These are phyloP conservation scores for Psilocybe azurescens DNA, from an alignment of 768 basidiomycete species.

Conservation along the genomic window DNA sequence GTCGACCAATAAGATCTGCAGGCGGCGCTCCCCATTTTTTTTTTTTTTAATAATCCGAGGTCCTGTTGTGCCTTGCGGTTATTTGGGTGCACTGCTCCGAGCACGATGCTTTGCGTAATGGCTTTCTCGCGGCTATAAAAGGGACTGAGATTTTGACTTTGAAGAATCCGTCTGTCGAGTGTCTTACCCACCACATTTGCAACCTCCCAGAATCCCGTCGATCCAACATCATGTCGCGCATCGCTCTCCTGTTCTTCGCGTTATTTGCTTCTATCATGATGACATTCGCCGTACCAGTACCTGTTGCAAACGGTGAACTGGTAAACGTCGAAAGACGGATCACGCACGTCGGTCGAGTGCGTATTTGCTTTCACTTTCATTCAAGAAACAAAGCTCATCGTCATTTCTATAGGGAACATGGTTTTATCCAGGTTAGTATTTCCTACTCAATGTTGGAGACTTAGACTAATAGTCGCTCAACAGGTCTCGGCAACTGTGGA, in stretches of 20 bases:
- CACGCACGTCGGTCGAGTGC: conserved; percentile 61
- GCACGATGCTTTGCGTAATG: conserved; percentile 29
- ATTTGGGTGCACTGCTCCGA: conserved; percentile 14
- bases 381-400: conserved; percentile 11
- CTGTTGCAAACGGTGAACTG: conserved; percentile 35
- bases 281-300: conserved; percentile 51
- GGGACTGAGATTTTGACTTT: conserved; percentile 13
- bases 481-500: conserved; percentile 69
- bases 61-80: conserved; percentile 13
- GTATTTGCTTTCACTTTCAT: conserved; percentile 26
- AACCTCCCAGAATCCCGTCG: conserved; percentile 10
- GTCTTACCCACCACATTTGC: conserved; percentile 6
- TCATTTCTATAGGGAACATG: conserved; percentile 61
- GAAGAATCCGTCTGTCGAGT: conserved; percentile 15
- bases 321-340: conserved; percentile 52
- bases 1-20: conserved; percentile 15
- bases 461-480: conserved; percentile 6
- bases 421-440: conserved; percentile 54
- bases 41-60: conserved; percentile 10
- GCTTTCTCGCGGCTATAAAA: conserved; percentile 25
- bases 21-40: conserved; percentile 10
- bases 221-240: conserved; percentile 41
- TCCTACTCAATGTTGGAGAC: conserved; percentile 8
- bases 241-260: conserved; percentile 38
- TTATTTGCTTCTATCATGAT: conserved; percentile 49